phyloP scores from a whole-genome alignment of 2,329 filamentous ascomycete species.

The Diaporthe humulicola region DNA sequence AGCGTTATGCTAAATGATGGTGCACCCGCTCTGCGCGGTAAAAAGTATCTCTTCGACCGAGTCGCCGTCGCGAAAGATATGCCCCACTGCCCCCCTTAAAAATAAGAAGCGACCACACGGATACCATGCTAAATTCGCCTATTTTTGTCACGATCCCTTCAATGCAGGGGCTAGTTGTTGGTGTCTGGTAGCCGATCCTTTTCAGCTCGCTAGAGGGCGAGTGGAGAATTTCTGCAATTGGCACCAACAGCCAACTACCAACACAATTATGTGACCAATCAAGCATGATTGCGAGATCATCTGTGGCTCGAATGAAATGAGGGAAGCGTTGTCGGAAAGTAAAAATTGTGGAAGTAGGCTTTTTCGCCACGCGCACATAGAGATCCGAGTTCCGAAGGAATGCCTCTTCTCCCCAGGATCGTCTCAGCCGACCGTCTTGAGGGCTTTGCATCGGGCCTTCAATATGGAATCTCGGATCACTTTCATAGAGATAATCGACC shows the following conservation, averaged over 20 bases:
- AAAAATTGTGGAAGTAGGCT: neutral
- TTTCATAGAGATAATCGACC: neutral
- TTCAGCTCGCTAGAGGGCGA: conserved; percentile 2
- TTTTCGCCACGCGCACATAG: neutral
- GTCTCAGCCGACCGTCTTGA: neutral
- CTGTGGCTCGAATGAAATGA: conserved; percentile 11
- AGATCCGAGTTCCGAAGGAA: neutral
- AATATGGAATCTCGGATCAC: neutral
- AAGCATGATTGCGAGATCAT: neutral
- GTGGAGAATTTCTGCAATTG: neutral
- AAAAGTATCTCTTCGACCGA: neutral
- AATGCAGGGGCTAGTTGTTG: neutral
- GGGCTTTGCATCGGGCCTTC: neutral
- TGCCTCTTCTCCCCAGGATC: neutral
- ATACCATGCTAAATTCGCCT: neutral
- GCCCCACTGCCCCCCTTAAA: neutral
- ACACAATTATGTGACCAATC: conserved; percentile 4
- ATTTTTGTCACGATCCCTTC: neutral
- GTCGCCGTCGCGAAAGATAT: neutral
- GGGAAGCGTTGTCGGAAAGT: neutral
- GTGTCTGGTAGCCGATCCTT: neutral
- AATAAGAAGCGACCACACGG: neutral
- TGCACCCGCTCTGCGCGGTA: neutral
- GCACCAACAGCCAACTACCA: conserved; percentile 15
- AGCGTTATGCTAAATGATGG: neutral